phyloP scores from a whole-genome alignment of 2,329 filamentous ascomycete species.

The Botryotinia narcissicola region DNA sequence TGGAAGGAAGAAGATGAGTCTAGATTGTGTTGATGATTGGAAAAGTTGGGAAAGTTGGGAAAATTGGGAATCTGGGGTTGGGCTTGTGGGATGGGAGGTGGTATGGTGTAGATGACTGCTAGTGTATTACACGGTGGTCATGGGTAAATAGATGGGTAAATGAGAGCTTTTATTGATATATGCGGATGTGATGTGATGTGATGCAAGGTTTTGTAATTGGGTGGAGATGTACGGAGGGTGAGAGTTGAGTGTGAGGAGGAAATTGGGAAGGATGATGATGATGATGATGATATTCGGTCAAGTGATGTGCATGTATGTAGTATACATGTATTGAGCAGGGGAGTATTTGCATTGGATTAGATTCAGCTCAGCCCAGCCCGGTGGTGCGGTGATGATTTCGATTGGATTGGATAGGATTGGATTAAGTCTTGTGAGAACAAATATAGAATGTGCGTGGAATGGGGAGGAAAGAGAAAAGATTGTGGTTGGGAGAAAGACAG shows the following conservation, averaged over 20 bases:
- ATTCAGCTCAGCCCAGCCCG: not conserved
- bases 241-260: not conserved
- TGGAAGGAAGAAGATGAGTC: no score
- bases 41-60: no score
- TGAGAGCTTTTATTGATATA: not conserved
- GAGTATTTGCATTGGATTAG: not conserved
- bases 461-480: no score
- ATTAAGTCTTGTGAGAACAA: not conserved
- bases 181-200: not conserved
- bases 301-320: not conserved
- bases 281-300: not conserved
- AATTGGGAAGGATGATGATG: not conserved
- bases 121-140: not conserved
- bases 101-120: not conserved
- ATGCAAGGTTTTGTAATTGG: not conserved
- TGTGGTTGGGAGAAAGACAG: no score
- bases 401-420: not conserved
- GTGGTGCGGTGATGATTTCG: not conserved
- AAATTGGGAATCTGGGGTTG: not conserved
- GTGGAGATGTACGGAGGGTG: not conserved
- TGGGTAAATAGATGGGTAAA: not conserved
- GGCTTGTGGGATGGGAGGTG: not conserved
- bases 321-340: not conserved
- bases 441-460: not conserved
- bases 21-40: not conserved